Evolutionary conservation across 345 rosid genomes (phyloP), one percentile per base, ranked within the genome.

Genomic region (Pugionium dolabratum): DNA sequence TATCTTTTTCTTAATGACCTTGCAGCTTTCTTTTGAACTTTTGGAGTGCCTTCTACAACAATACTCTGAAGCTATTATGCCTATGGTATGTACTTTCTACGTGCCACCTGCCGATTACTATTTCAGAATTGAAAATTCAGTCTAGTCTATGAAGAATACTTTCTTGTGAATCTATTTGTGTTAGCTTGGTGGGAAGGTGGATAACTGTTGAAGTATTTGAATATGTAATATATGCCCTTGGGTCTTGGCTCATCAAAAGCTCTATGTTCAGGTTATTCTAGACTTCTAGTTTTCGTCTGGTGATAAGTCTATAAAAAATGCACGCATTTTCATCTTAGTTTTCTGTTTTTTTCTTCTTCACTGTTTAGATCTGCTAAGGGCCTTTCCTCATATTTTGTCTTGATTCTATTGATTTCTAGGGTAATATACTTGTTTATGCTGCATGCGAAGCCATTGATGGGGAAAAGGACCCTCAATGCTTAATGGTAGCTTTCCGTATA

Each of bases 391-490:
- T 18, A 18, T 44, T 59, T 51, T 42, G 18, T 44, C 29, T 4
- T 5, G 18, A 45, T 60, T 31, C 7, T 9, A 31, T 52, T 73
- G 32, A 59, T 54, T 62, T 41, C 43, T 74, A 93, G 97, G 97
- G 87, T 7, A 72, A 80, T 53, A 64, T 69, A 30, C 74, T 88
- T 75, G 73, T 88, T 55, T 83, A 77, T 70, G 87, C 84, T 64
- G 62, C 82, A 57, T 83, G 87, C 59, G 92, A 84, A 84, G 87
- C 87, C 75, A 67, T 90, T 57, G 97, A 88, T 62, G 90, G 79
- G 67, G 98, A 93, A 80, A 90, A 83, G 76, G 97, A 93, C 81
- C 99, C 99, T 40, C 83, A 81, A 25, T 93, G 99, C 76, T 75
- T 90, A 80, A 57, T 86, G 77, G 77, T 85, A 54, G 80, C 87